Percentiles rank a stretch among this genome's conserved stretches.
Conservation (phyloP, 1,139 yeast genomes). For the Arxiozyma telluris region DNA sequence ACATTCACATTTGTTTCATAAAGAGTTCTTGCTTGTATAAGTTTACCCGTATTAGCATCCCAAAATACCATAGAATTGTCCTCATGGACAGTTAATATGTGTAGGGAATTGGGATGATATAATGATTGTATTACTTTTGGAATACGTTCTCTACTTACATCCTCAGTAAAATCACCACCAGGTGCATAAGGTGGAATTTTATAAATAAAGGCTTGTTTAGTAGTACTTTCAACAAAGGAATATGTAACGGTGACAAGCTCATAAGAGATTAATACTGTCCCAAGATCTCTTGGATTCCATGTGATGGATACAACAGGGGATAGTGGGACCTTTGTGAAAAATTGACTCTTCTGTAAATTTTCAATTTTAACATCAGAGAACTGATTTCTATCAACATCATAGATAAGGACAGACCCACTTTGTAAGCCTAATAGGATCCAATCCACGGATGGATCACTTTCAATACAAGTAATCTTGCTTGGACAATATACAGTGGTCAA, state of each 20-base stretch:
- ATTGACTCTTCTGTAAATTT: constrained; percentile 52
- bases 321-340: constrained; percentile 31
- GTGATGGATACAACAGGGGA: constrained; percentile 58
- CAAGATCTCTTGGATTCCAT: constrained; percentile 87
- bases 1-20: constrained; percentile 56
- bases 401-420: constrained; percentile 67
- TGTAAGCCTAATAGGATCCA: constrained; percentile 76
- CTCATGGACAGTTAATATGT: constrained; percentile 64
- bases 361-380: constrained; percentile 60
- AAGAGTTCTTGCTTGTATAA: constrained; percentile 65
- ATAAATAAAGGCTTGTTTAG: constrained; percentile 50
- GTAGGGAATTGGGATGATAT: constrained; percentile 92
- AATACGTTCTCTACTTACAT: constrained; percentile 25
- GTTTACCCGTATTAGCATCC: constrained; percentile 74
- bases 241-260: constrained; percentile 60
- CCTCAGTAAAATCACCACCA: constrained; percentile 41
- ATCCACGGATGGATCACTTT: constrained; percentile 78
- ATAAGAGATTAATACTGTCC: constrained; percentile 66
- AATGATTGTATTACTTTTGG: constrained; percentile 55
- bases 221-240: constrained; percentile 52
- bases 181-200: constrained; percentile 53
- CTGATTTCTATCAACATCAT: constrained; percentile 71
- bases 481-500: constrained; percentile 47
- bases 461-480: constrained; percentile 57
- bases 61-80: constrained; percentile 86